Evolutionary conservation across 345 rosid species (phyloP).

Genomic region (Brassica juncea): DNA sequence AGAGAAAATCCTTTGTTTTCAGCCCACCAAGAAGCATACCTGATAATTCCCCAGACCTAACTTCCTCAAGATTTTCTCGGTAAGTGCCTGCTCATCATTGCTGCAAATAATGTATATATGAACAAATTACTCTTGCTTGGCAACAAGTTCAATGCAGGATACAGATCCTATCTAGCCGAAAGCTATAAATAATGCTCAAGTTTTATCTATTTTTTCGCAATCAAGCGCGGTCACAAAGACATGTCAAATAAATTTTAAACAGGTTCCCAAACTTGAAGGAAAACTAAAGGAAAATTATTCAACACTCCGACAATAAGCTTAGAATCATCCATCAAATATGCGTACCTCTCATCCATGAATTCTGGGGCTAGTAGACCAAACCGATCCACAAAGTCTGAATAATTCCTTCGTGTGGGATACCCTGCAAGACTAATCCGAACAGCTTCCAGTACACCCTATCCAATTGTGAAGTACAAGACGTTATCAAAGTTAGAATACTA

Average conservation of each 20-base stretch:
- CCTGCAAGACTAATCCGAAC: conserved; percentile 98
- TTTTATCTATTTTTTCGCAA: conserved; percentile 9
- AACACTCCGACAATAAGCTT: conserved; percentile 21
- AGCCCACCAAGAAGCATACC: conserved; percentile 48
- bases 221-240: conserved; percentile 11
- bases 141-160: conserved; percentile 11
- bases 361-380: conserved; percentile 82
- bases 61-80: conserved; percentile 70
- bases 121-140: conserved; percentile 11
- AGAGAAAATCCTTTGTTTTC: conserved; percentile 1
- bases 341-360: conserved; percentile 74
- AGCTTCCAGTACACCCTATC: conserved; percentile 96
- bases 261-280: conserved; percentile 11
- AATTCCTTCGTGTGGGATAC: conserved; percentile 89
- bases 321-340: conserved; percentile 15
- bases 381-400: conserved; percentile 90
- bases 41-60: conserved; percentile 85
- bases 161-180: neutral
- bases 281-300: neutral
- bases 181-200: neutral
- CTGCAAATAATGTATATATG: conserved; percentile 42
- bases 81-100: conserved; percentile 73
- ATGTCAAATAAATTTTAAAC: neutral
- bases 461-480: conserved; percentile 29
- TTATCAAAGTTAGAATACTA: conserved; percentile 22